A percentile compares a stretch with the other conserved stretches of the same genome.
These are phyloP conservation scores for Sungouiozyma ichnusensis DNA, from an alignment of 805 yeast genomes.

Conservation along the genomic window DNA sequence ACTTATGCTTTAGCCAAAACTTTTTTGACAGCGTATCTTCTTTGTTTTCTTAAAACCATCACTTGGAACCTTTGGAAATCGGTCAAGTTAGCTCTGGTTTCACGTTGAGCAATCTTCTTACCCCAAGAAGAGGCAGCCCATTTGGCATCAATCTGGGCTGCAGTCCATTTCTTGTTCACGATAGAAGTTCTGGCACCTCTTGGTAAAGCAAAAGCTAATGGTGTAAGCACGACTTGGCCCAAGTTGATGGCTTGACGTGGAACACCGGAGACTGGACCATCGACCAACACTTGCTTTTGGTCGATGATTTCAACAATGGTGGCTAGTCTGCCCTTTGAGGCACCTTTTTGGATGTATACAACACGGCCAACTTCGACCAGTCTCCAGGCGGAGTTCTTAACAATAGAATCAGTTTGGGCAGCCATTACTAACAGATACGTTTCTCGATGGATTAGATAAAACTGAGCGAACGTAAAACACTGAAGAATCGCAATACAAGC, in stretches of 20 bases:
- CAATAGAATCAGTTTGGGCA: constrained; percentile 53
- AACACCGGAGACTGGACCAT: constrained; percentile 86
- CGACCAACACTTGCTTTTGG: constrained; percentile 96
- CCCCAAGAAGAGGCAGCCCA: constrained; percentile 97
- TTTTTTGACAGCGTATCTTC: constrained; percentile 88
- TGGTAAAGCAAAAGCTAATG: constrained; percentile 81
- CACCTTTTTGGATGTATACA: constrained; percentile 79
- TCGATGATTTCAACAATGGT: constrained; percentile 97
- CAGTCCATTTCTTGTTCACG: constrained; percentile 87
- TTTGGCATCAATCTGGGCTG: constrained; percentile 77
- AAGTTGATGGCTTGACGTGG: constrained; percentile 87
- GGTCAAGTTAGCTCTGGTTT: constrained; percentile 83
- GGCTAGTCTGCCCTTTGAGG: constrained; percentile 73
- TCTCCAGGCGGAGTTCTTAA: constrained; percentile 98
- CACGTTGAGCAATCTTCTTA: constrained; percentile 92
- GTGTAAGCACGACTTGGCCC: constrained; percentile 85
- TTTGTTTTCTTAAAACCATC: constrained; percentile 93
- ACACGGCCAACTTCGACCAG: constrained; percentile 98
- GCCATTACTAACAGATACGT: constrained; percentile 33
- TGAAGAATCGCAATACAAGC: not conserved
- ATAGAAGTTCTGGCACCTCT: constrained; percentile 87
- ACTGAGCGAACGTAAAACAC: not conserved
- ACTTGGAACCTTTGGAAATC: constrained; percentile 99
- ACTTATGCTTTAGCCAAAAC: constrained; percentile 91
- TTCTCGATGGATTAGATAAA: constrained; percentile 2